A percentile compares a stretch with the other conserved stretches of the same genome.
Conservation (phyloP, 305 asterid species). For the Fraxinus baroniana region DNA sequence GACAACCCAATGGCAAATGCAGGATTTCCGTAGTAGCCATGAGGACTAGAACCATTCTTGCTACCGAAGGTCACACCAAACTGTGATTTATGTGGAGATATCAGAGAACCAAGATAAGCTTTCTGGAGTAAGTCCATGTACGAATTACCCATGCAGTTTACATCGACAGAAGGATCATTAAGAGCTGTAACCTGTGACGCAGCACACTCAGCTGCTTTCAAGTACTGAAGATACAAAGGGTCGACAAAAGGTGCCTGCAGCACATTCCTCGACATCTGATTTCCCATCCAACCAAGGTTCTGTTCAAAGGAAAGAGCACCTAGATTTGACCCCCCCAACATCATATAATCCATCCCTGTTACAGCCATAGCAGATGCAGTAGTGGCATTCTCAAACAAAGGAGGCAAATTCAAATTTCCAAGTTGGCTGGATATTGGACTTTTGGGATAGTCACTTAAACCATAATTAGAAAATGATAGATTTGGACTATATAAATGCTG, state of each 20-base stretch:
- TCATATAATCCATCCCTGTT: constrained; percentile 79
- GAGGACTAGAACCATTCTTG: constrained; percentile 65
- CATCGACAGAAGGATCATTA: constrained; percentile 68
- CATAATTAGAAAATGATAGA: constrained; percentile 58
- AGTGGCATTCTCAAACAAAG: constrained; percentile 91
- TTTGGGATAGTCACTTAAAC: constrained; percentile 62
- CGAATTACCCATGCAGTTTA: constrained; percentile 65
- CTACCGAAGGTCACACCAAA: constrained; percentile 61
- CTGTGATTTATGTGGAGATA: constrained; percentile 77
- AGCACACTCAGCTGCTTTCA: constrained; percentile 64
- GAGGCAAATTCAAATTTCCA: constrained; percentile 73
- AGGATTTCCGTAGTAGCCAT: constrained; percentile 80
- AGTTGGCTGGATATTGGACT: constrained; percentile 76
- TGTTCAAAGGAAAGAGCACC: constrained; percentile 59
- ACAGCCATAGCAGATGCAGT: constrained; percentile 80
- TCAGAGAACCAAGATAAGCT: constrained; percentile 66
- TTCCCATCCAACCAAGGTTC: constrained; percentile 57
- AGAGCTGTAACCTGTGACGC: constrained; percentile 75
- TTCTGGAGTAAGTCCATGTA: constrained; percentile 84
- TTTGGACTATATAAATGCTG: constrained; percentile 72
- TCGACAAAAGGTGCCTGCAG: constrained; percentile 63
- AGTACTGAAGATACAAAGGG: constrained; percentile 78
- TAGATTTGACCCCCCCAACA: constrained; percentile 63
- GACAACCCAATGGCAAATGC: constrained; percentile 70
- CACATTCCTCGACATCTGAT: constrained; percentile 55